These are phyloP conservation scores for Torulaspora delbrueckii DNA, from an alignment of 805 yeast genomes.

Conservation along the genomic window DNA sequence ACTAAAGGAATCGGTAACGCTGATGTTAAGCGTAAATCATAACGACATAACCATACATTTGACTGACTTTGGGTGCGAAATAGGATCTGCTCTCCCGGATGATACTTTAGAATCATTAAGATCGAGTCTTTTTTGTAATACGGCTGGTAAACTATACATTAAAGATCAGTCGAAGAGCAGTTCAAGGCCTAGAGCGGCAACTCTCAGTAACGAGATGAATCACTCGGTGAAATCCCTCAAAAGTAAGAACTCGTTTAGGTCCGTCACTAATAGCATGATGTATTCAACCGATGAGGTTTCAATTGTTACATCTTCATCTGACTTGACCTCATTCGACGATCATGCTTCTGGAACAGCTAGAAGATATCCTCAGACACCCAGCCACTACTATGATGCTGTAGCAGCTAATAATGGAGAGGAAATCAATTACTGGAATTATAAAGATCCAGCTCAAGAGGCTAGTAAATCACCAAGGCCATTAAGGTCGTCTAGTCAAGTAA, in stretches of 20 bases:
- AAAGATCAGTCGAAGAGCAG: constrained; percentile 26
- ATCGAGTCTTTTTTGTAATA: constrained; percentile 32
- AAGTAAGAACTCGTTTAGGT: constrained; percentile 28
- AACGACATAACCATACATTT: constrained; percentile 44
- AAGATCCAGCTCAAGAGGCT: constrained; percentile 20
- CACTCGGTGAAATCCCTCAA: constrained; percentile 19
- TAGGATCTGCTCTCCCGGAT: constrained; percentile 55
- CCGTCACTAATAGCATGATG: constrained; percentile 25
- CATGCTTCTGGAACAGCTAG: constrained; percentile 20
- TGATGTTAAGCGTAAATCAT: constrained; percentile 32
- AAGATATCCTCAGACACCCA: constrained; percentile 35
- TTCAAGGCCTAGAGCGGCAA: constrained; percentile 18
- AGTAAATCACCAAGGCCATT: constrained; percentile 13
- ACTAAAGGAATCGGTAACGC: constrained; percentile 40
- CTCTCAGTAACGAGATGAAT: constrained; percentile 16
- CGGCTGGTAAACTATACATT: constrained; percentile 29
- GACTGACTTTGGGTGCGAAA: constrained; percentile 61
- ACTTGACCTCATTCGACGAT: constrained; percentile 31
- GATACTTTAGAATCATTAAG: constrained; percentile 39
- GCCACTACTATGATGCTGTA: constrained; percentile 27
- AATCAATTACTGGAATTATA: constrained; percentile 29
- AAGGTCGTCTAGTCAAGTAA: constrained; percentile 1
- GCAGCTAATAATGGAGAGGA: constrained; percentile 21
- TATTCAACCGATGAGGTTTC: constrained; percentile 30
- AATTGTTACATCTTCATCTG: constrained; percentile 28